Base-by-base conservation (phyloP, 2,329 filamentous ascomycete genomes). In the Colletotrichum spaethianum region DNA sequence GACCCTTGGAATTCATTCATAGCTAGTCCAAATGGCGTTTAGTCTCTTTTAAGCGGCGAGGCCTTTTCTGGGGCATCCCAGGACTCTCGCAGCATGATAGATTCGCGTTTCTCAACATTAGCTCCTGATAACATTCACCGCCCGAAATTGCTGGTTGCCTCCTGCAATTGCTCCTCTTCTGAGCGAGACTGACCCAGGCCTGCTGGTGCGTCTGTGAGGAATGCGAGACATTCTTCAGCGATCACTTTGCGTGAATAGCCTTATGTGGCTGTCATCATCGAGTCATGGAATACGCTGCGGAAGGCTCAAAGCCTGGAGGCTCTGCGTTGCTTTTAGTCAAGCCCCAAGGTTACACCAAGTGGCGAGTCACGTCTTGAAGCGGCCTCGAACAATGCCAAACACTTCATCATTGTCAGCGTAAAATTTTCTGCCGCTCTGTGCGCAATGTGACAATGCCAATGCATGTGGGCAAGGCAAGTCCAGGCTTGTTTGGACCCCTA, bases 91-190 rank as follows among this genome's bases (percentile, higher is more conserved):
- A 9, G 59, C 59, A 42, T 33, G 40, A 36, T 28, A 59, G 59
- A 69, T 64, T 23, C 70, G 70, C 69, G 38, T 42, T 50, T 70
- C 70, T 72, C 70, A 72, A 72, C 70, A 72, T 31, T 42, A 28
- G 26, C 16, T 20, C 38, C 5, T 33, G 36, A 28, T 48, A 26
- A 33, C 28, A 44, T 44, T 70, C 70, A 72, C 70, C 70, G 60
- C 70, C 70, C 46, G 44, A 50, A n/a, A 61, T 60, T 50, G 64
- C 28, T 14, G 64, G 69, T 26, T 62, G 65, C 59, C 69, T 72
- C 64, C 63, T 63, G 18, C 28, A 11, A 50, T 48, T 20, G 31
- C 26, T 44, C 23, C 16, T 4, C 18, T 33, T 28, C 6, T 16
- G 26, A 40, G n/a, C 31, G 52, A 36, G 18, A 42, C 23, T 44